Percentiles rank a stretch among this genome's conserved stretches.
Evolutionary conservation across 768 basidiomycete genomes (phyloP).

Genomic region (Podaxis sp.): DNA sequence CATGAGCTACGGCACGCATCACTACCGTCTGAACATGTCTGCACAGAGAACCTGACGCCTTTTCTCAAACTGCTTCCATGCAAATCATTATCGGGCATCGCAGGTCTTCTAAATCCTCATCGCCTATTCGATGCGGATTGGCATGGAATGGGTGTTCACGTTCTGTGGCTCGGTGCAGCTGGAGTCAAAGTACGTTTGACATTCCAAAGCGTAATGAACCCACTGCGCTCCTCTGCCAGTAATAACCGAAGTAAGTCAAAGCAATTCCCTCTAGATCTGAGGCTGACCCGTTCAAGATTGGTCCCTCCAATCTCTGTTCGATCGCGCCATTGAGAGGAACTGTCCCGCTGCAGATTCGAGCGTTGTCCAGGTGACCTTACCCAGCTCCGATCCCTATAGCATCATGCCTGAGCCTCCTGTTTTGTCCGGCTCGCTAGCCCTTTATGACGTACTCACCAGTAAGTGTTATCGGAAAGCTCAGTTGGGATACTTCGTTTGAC

Average conservation of each 20-base stretch:
- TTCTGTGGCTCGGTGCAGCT: constrained; percentile 49
- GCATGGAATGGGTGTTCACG: constrained; percentile 85
- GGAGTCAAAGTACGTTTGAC: constrained; percentile 65
- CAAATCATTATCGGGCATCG: constrained; percentile 83
- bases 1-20: constrained; percentile 71
- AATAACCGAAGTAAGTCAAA: constrained; percentile 51
- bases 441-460: constrained; percentile 51
- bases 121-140: constrained; percentile 85
- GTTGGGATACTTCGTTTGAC: not conserved
- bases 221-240: constrained; percentile 51
- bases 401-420: constrained; percentile 50
- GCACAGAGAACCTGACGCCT: constrained; percentile 95
- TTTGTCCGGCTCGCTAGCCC: constrained; percentile 28
- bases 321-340: constrained; percentile 50
- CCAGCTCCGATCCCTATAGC: constrained; percentile 34
- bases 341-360: constrained; percentile 73
- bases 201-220: constrained; percentile 77
- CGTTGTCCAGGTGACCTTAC: constrained; percentile 44
- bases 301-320: constrained; percentile 68
- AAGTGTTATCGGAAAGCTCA: not conserved
- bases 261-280: not conserved
- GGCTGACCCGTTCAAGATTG: constrained; percentile 48
- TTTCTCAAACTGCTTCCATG: constrained; percentile 94
- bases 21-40: constrained; percentile 83
- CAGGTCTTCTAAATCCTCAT: constrained; percentile 79